Percentiles rank a stretch among this genome's conserved stretches.
Conservation (phyloP, 441 rosid genomes). For the Geranium incanum region DNA sequence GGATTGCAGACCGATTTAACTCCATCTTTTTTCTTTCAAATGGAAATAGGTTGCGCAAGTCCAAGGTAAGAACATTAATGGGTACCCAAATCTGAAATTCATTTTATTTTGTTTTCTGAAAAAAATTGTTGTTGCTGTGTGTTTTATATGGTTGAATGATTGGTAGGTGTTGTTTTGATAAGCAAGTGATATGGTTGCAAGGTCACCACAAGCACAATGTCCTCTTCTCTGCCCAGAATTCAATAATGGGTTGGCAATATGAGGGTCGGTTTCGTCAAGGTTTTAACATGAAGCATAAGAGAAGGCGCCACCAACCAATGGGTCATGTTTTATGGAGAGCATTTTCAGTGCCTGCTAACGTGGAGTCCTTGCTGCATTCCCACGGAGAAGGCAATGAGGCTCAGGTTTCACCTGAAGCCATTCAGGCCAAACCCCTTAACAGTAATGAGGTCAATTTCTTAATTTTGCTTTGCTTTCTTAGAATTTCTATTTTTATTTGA, state of each 20-base stretch:
- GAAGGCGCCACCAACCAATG: conserved; percentile 14
- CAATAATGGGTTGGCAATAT: conserved; percentile 19
- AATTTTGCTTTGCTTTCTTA: not conserved
- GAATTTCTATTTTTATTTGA: too few species aligned
- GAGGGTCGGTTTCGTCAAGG: conserved; percentile 22
- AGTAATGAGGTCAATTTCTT: conserved; percentile 47
- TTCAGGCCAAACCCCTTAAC: conserved; percentile 40
- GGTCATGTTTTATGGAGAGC: conserved; percentile 31
- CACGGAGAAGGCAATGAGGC: conserved; percentile 31
- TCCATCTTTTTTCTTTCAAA: not conserved
- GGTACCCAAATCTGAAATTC: not conserved
- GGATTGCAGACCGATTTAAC: not conserved
- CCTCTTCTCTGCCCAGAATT: conserved; percentile 18
- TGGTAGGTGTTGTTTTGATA: conserved; percentile 36
- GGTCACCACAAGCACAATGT: conserved; percentile 14
- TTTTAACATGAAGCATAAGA: conserved; percentile 21
- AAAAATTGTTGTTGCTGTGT: not conserved
- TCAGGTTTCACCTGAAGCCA: conserved; percentile 31
- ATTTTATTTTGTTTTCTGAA: not conserved
- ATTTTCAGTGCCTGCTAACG: conserved; percentile 31
- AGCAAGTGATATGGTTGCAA: conserved; percentile 30
- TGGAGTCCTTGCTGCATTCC: conserved; percentile 28
- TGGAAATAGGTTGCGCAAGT: not conserved
- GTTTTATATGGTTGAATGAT: not conserved
- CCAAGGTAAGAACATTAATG: not conserved